These are phyloP conservation scores for Gloeopeniophorella convolvens DNA, from an alignment of 768 basidiomycete genomes.

Conservation along the genomic window DNA sequence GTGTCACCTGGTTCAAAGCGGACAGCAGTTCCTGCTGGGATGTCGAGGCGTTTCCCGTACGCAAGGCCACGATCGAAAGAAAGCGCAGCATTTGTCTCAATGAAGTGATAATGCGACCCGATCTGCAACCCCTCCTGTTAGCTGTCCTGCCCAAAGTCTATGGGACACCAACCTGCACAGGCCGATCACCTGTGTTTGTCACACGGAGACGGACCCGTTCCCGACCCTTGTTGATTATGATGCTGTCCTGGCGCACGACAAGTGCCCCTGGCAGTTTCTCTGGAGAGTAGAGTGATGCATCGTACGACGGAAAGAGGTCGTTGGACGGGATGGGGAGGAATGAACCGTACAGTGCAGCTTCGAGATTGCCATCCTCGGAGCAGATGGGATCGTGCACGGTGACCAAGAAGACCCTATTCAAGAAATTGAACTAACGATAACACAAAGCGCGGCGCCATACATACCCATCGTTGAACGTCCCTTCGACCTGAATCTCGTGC, in stretches of 20 bases:
- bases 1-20: conserved; percentile 92
- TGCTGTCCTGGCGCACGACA: conserved; percentile 54
- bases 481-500: conserved; percentile 91
- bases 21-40: conserved; percentile 90
- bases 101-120: conserved; percentile 92
- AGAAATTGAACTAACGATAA: conserved; percentile 1
- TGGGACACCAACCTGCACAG: conserved; percentile 64
- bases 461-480: conserved; percentile 84
- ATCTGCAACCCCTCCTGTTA: conserved; percentile 47
- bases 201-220: conserved; percentile 66
- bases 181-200: conserved; percentile 88
- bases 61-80: conserved; percentile 77
- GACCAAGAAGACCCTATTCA: conserved; percentile 80
- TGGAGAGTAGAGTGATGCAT: conserved; percentile 42
- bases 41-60: conserved; percentile 84
- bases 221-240: conserved; percentile 72
- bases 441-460: conserved; percentile 18
- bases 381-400: conserved; percentile 95
- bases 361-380: conserved; percentile 70
- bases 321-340: conserved; percentile 78
- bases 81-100: conserved; percentile 79
- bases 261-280: conserved; percentile 70
- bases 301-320: conserved; percentile 53
- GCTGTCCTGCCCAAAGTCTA: conserved; percentile 3
- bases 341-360: conserved; percentile 87